Conservation (phyloP, 129 eudicot genomes). For the Solidago caesia region DNA sequence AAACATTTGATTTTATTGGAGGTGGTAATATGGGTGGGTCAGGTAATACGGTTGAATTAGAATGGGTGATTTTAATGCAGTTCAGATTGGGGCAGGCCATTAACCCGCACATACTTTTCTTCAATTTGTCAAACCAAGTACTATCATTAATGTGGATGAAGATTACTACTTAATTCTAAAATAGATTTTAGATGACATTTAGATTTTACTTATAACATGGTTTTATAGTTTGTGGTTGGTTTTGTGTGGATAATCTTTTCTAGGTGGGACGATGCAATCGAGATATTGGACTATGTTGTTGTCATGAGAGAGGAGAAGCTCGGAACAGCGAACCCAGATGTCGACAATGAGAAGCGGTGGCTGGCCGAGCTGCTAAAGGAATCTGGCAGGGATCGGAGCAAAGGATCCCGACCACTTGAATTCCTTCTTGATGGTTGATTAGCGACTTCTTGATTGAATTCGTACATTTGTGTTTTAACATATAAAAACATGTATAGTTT, state of each 20-base stretch:
- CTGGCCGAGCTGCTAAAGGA: constrained; percentile 57
- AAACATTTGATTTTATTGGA: not conserved
- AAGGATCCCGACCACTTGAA: constrained; percentile 64
- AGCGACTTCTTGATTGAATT: not conserved
- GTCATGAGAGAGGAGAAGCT: constrained; percentile 81
- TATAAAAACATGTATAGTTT: too few relatives aligned
- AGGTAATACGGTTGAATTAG: not conserved
- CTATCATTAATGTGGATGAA: too few relatives aligned
- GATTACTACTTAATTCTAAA: too few relatives aligned
- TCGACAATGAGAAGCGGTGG: constrained; percentile 70
- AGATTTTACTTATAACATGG: not conserved
- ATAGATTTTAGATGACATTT: too few relatives aligned
- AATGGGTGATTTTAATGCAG: too few relatives aligned
- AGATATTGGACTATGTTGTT: constrained; percentile 65
- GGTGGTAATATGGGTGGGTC: not conserved
- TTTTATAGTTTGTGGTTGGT: not conserved
- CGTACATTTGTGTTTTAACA: not conserved
- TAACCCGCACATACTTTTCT: too few relatives aligned
- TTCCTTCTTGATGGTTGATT: constrained; percentile 48
- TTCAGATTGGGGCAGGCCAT: too few relatives aligned
- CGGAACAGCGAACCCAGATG: constrained; percentile 76
- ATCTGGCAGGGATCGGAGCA: constrained; percentile 52
- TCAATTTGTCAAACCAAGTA: too few relatives aligned
- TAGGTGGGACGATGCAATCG: constrained; percentile 79
- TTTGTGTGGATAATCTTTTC: not conserved